Evolutionary conservation across 1,139 yeast species (phyloP), one percentile per base, ranked within the genome.

Genomic region (Pichia sp.): DNA sequence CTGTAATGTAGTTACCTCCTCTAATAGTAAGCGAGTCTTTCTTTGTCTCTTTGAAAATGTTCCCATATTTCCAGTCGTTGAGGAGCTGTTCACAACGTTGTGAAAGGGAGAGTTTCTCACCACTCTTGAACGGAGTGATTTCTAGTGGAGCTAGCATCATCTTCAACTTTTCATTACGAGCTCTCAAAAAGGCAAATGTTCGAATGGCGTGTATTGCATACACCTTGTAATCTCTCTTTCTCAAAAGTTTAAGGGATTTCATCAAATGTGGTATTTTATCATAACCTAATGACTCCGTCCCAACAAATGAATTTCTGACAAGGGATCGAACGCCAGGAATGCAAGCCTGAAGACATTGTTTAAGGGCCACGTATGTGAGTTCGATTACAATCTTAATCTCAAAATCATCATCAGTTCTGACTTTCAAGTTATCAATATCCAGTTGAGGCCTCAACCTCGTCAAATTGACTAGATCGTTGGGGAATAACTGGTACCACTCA

Each of bases 401-500:
- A 2, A 14, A 10, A 17, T 41, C 42, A n/a, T n/a, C n/a, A n/a
- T n/a, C n/a, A n/a, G n/a, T n/a, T n/a, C n/a, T n/a, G n/a, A n/a
- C n/a, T n/a, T n/a, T n/a, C n/a, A n/a, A n/a, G 21, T 12, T n/a
- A 15, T 28, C 20, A 12, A 18, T 14, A 8, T 21, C 11, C 3
- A 22, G 29, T 2, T 28, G 22, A 3, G 12, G 23, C n/a, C 10
- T 24, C 4, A 34, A 15, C 6, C 16, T 25, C 5, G 18, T 14
- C 9, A 9, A 25, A 24, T 34, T 33, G 21, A 19, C 15, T 20
- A 39, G 28, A 30, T 39, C 30, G 14, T 30, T 18, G 15, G 45
- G 45, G 19, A 37, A 14, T 7, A 41, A 39, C 27, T 32, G 33
- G 28, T 34, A 37, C 20, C 34, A 39, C n/a, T 36, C 40, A 26